Conservation (phyloP, 495 filamentous ascomycete genomes). For the Lasiosphaeris hirsuta region DNA sequence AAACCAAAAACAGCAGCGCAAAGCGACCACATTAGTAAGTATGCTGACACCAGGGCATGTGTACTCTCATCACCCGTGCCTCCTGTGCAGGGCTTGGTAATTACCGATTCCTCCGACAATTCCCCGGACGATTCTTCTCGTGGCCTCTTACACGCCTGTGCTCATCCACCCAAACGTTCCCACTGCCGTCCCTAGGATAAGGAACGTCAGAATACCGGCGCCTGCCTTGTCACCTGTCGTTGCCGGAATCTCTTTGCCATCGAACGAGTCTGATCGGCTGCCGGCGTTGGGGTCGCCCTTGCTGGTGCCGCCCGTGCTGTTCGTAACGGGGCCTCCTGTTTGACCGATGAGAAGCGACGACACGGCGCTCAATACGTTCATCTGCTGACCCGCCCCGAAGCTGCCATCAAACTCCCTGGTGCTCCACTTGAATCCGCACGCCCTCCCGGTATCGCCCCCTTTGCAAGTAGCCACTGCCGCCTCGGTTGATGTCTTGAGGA, state of each 20-base stretch:
- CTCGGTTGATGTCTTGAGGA: conserved; percentile 60
- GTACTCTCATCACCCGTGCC: no score
- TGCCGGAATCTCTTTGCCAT: conserved; percentile 30
- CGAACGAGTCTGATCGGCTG: conserved; percentile 22
- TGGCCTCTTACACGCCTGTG: conserved; percentile 21
- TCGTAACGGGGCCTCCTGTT: conserved; percentile 50
- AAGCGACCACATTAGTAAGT: no score
- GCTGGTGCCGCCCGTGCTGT: conserved; percentile 61
- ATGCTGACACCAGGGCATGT: no score
- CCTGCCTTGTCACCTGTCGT: conserved; percentile 62
- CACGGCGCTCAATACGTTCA: conserved; percentile 65
- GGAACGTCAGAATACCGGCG: conserved; percentile 60
- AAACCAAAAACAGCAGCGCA: no score
- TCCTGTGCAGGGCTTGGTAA: no score
- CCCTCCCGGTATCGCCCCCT: conserved; percentile 53
- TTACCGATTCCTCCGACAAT: no score
- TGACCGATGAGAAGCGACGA: conserved; percentile 48
- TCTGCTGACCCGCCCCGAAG: conserved; percentile 63
- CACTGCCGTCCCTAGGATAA: conserved; percentile 36
- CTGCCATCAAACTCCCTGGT: conserved; percentile 55
- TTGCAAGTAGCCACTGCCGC: conserved; percentile 70
- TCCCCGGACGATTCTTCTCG: neutral
- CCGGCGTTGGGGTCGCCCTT: conserved; percentile 62
- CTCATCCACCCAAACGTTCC: conserved; percentile 50
- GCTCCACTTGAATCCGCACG: conserved; percentile 71